phyloP scores from a whole-genome alignment of 108 stramenopile species.

The Stephanodiscus triporus region DNA sequence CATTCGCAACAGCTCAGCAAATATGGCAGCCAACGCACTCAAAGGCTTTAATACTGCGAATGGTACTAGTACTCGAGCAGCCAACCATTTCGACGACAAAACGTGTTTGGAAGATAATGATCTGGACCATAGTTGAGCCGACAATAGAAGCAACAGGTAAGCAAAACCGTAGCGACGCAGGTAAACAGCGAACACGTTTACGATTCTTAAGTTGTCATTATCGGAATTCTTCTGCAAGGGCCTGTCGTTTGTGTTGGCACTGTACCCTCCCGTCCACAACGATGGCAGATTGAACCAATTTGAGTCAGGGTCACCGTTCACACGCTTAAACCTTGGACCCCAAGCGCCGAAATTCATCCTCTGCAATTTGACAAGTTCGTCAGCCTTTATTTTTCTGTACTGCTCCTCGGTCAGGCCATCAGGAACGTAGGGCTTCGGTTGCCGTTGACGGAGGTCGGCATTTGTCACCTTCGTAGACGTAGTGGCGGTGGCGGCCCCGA shows the following conservation, averaged over 20 bases:
- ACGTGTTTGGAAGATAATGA: slow-evolving; percentile 11
- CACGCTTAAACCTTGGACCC: slow-evolving; percentile 61
- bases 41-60: slow-evolving; percentile 14
- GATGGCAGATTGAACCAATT: slow-evolving; percentile 67
- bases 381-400: slow-evolving; percentile 52
- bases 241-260: slow-evolving; percentile 6
- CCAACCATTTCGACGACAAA: slow-evolving; percentile 3
- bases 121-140: slow-evolving; percentile 5
- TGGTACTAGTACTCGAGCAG: slow-evolving; percentile 2
- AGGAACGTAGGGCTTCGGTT: slow-evolving; percentile 53
- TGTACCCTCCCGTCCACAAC: slow-evolving; percentile 62
- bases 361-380: slow-evolving; percentile 48
- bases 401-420: slow-evolving; percentile 60
- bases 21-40: background rate
- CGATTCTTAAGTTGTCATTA: background rate
- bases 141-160: slow-evolving; percentile 17
- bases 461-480: background rate
- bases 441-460: background rate
- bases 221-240: background rate
- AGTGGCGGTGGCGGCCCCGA: background rate
- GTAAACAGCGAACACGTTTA: background rate
- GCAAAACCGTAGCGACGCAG: slow-evolving; percentile 20
- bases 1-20: background rate
- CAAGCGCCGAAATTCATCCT: slow-evolving; percentile 65
- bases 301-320: slow-evolving; percentile 52